phyloP scores from a whole-genome alignment of 345 rosid species.

The Reutealis trisperma region DNA sequence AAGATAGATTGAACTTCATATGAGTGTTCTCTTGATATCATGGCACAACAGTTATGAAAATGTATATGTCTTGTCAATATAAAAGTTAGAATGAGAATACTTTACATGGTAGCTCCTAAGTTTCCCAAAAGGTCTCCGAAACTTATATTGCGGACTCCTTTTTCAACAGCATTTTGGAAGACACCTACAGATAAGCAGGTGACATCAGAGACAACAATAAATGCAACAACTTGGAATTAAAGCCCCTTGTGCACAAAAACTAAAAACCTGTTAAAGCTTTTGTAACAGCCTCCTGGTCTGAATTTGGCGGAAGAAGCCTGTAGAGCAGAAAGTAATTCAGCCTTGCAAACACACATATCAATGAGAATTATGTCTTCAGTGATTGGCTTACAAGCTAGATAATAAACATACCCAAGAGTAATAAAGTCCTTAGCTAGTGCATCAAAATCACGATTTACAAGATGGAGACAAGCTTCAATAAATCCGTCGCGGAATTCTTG shows the following conservation, averaged over 20 bases:
- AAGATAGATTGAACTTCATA: neutral
- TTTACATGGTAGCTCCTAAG: slow-evolving; percentile 87
- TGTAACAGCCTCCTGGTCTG: slow-evolving; percentile 74
- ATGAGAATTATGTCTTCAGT: slow-evolving; percentile 1
- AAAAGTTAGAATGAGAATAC: slow-evolving; percentile 10
- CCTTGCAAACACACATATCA: neutral
- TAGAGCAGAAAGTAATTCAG: slow-evolving; percentile 16
- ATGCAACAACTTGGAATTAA: neutral
- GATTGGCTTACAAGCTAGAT: slow-evolving; percentile 21
- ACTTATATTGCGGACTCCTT: slow-evolving; percentile 84
- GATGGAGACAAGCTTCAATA: slow-evolving; percentile 96
- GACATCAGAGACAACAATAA: slow-evolving; percentile 20
- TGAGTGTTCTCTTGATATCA: neutral
- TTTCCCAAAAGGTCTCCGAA: slow-evolving; percentile 89
- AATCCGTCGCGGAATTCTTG: slow-evolving; percentile 89
- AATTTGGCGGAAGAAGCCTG: slow-evolving; percentile 94
- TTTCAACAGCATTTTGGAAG: slow-evolving; percentile 78
- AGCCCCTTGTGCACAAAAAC: slow-evolving; percentile 16
- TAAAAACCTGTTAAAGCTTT: slow-evolving; percentile 78
- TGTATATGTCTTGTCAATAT: neutral
- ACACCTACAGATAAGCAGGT: slow-evolving; percentile 49
- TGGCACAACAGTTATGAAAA: neutral
- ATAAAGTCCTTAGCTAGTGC: slow-evolving; percentile 87
- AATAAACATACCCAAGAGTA: slow-evolving; percentile 73
- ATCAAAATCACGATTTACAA: slow-evolving; percentile 90